Conservation (phyloP, 345 rosid genomes). For the Eucalyptus shirleyi region DNA sequence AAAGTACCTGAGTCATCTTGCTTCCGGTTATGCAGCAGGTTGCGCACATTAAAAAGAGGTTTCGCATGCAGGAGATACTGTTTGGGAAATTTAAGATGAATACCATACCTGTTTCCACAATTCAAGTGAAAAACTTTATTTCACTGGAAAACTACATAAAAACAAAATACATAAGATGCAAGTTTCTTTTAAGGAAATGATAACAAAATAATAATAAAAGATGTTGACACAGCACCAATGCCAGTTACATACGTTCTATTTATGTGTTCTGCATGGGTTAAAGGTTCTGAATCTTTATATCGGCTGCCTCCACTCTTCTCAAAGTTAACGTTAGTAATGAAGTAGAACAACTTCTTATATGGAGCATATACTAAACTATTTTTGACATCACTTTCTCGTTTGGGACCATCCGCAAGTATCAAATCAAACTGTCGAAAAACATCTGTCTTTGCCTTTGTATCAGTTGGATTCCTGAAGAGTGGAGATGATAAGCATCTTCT, state of each 20-base stretch:
- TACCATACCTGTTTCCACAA: constrained; percentile 33
- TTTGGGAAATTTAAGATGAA: constrained; percentile 45
- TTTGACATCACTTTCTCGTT: constrained; percentile 35
- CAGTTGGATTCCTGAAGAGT: constrained; percentile 33
- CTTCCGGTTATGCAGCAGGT: constrained; percentile 73
- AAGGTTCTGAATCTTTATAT: constrained; percentile 13
- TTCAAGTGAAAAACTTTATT: neutral
- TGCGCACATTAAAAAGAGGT: constrained; percentile 56
- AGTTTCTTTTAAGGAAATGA: neutral
- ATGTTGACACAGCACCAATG: neutral
- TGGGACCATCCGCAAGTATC: constrained; percentile 57
- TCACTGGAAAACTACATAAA: neutral
- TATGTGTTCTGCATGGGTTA: constrained; percentile 38
- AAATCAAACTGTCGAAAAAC: constrained; percentile 11
- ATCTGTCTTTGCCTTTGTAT: constrained; percentile 3
- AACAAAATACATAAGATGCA: neutral
- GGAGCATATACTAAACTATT: constrained; percentile 64
- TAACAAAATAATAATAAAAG: neutral
- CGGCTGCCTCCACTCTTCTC: constrained; percentile 41
- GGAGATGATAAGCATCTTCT: constrained; percentile 76
- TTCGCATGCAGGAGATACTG: constrained; percentile 74
- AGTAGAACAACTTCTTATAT: constrained; percentile 49
- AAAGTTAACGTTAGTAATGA: constrained; percentile 27
- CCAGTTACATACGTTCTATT: constrained; percentile 31
- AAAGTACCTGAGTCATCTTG: constrained; percentile 43